phyloP scores from a whole-genome alignment of 2,329 filamentous ascomycete genomes.

The Juglanconis sp. region DNA sequence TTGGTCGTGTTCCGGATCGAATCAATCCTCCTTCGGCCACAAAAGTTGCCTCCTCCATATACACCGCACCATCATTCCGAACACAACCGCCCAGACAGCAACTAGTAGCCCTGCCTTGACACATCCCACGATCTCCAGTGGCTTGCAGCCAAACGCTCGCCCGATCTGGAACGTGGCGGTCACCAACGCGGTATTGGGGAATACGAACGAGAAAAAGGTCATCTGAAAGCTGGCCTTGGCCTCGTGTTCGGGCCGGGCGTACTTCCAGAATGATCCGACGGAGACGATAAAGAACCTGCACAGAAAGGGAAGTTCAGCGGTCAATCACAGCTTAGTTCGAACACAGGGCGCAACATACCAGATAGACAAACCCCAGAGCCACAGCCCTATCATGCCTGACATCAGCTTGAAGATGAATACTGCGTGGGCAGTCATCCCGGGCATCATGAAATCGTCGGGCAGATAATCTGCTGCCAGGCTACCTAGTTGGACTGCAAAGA shows the following conservation, averaged over 20 bases:
- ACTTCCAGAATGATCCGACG: slow-evolving; percentile 71
- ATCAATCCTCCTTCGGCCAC: slow-evolving; percentile 17
- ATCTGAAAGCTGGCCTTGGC: slow-evolving; percentile 68
- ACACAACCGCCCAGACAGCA: slow-evolving; percentile 65
- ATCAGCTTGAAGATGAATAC: slow-evolving; percentile 44
- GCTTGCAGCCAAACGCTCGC: slow-evolving; percentile 53
- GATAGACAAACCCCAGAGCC: slow-evolving; percentile 78
- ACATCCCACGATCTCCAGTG: slow-evolving; percentile 65
- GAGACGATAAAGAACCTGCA: slow-evolving; percentile 69
- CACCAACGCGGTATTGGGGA: slow-evolving; percentile 73
- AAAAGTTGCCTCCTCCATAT: slow-evolving; percentile 60
- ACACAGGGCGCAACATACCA: slow-evolving; percentile 43
- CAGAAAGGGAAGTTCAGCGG: neutral
- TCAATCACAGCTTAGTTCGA: neutral
- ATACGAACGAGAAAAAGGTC: slow-evolving; percentile 83
- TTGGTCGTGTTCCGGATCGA: neutral
- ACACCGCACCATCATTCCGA: slow-evolving; percentile 67
- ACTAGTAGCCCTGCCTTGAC: slow-evolving; percentile 65
- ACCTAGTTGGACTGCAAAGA: slow-evolving; percentile 40
- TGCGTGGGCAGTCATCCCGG: slow-evolving; percentile 35
- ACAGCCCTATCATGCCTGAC: slow-evolving; percentile 64
- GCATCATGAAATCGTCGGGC: slow-evolving; percentile 36
- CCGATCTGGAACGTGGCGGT: slow-evolving; percentile 72
- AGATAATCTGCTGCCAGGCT: slow-evolving; percentile 40
- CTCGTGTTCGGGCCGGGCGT: slow-evolving; percentile 51